Base-by-base conservation (phyloP, 2,329 filamentous ascomycete genomes). In the Trichoderma hamatum region DNA sequence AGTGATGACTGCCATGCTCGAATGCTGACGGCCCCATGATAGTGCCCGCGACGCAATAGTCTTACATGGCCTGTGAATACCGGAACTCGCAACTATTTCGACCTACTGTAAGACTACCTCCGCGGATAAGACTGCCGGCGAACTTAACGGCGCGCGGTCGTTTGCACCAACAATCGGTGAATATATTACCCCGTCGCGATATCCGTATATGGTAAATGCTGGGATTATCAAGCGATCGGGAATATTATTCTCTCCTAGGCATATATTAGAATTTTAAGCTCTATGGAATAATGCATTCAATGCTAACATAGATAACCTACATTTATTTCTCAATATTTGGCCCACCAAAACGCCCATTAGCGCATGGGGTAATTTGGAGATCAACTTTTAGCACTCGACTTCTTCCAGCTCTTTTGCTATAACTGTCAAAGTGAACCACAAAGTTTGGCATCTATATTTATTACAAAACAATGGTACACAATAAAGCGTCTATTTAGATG, bases 191-290 rank as follows among this genome's bases (percentile, higher is more conserved):
- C 60, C 60, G 60, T 24, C 21, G 2, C 46, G 11, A 16, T 1
- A 36, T 30, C 32, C 24, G 21, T n/a, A 7, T n/a, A 14, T 16
- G 14, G 32, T 28, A 24, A 52, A 24, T 32, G 36, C 32, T n/a
- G 1, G 11, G n/a, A n/a, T 63, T 19, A 63, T 14, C 34, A 13
- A 30, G n/a, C 49, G 9, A 26, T 63, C 60, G 60, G 60, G 60
- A 26, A 32, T 11, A 63, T 63, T 39, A 52, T 63, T 52, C 30
- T 63, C 46, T 39, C 60, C 60, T 52, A 36, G 36, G 39, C 39
- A 43, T 43, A 19, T 7, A 19, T 19, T 7, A 19, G 39, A n/a
- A 19, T 19, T n/a, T n/a, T 9, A 43, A 43, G 39, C 16, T 43
- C 16, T 43, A 3, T 19, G 9, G 39, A 43, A 6, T n/a, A 19